Conservation (phyloP, 805 yeast species). For the Sporopachydermia lactativora region DNA sequence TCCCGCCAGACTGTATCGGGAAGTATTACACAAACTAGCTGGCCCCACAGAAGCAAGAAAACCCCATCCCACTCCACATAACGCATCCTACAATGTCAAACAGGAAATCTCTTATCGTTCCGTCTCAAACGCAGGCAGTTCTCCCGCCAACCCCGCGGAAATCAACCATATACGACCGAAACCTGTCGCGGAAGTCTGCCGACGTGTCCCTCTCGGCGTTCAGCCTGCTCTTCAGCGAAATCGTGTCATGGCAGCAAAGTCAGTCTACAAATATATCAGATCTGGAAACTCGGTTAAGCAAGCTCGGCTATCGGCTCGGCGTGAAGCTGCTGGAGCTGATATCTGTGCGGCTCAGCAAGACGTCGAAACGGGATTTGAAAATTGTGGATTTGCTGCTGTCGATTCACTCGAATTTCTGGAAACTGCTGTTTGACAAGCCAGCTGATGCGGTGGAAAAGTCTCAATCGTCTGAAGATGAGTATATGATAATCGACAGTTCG, state of each 20-base stretch:
- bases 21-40: too few relatives aligned
- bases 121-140: slow-evolving; percentile 23
- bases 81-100: slow-evolving; percentile 14
- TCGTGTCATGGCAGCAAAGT: slow-evolving; percentile 49
- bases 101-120: slow-evolving; percentile 13
- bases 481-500: slow-evolving; percentile 66
- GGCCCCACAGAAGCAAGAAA: too few relatives aligned
- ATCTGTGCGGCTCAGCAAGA: slow-evolving; percentile 51
- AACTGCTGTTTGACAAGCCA: slow-evolving; percentile 50
- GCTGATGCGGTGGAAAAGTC: slow-evolving; percentile 68
- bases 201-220: slow-evolving; percentile 58
- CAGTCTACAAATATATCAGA: slow-evolving; percentile 57
- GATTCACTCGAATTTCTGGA: slow-evolving; percentile 64
- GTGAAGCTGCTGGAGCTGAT: slow-evolving; percentile 54
- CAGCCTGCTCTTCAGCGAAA: slow-evolving; percentile 56
- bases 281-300: slow-evolving; percentile 42
- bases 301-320: slow-evolving; percentile 69
- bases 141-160: slow-evolving; percentile 17
- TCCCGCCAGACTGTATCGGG: too few relatives aligned
- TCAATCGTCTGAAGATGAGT: slow-evolving; percentile 49
- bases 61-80: slow-evolving; percentile 3
- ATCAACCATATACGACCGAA: slow-evolving; percentile 47
- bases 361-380: slow-evolving; percentile 51
- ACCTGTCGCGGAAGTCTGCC: slow-evolving; percentile 45
- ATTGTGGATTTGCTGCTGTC: slow-evolving; percentile 59